These are phyloP conservation scores for Aspergillus uvarum DNA, from an alignment of 2,329 filamentous ascomycete species.

Conservation along the genomic window DNA sequence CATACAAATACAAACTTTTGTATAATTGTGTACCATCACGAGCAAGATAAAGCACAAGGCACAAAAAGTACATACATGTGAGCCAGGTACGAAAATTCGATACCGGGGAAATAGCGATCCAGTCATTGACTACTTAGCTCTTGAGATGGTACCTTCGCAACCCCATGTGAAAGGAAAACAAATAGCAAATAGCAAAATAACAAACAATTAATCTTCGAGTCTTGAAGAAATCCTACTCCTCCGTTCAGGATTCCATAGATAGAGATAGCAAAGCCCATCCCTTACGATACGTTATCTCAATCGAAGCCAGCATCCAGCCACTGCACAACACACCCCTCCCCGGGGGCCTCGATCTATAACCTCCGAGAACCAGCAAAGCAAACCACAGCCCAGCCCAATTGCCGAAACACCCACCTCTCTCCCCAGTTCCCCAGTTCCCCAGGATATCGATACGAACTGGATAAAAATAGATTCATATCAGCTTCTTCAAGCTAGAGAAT, in stretches of 20 bases:
- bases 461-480: neutral
- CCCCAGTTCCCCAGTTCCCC: neutral
- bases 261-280: neutral
- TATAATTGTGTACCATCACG: neutral
- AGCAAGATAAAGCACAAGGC: neutral
- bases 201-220: too few species aligned
- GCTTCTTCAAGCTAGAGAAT: neutral
- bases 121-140: neutral
- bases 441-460: neutral
- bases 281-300: neutral
- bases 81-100: neutral
- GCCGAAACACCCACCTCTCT: neutral
- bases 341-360: neutral
- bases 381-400: neutral
- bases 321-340: neutral
- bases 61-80: neutral
- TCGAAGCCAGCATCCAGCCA: neutral
- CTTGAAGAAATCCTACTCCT: neutral
- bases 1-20: neutral
- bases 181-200: neutral
- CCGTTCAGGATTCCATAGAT: neutral
- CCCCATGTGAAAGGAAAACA: constrained; percentile 8
- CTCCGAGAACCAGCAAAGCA: neutral
- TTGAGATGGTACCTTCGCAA: neutral
- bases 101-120: constrained; percentile 1